phyloP scores from a whole-genome alignment of 2,329 filamentous ascomycete species.

The Colletotrichum limetticola region DNA sequence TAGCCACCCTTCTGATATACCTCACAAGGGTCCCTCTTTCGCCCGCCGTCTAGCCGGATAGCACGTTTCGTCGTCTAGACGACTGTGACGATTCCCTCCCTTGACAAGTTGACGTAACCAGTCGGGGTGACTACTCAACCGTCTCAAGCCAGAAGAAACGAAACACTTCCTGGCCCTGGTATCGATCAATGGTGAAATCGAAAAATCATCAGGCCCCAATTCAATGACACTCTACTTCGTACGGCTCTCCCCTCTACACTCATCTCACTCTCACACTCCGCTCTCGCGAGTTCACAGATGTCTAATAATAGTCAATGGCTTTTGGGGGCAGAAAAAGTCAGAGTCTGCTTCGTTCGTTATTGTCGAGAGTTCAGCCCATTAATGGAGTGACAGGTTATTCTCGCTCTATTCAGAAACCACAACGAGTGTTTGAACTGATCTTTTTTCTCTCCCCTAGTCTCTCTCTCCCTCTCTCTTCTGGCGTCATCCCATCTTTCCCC shows the following conservation, averaged over 20 bases:
- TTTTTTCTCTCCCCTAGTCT: not conserved
- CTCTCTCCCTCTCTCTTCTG: not conserved
- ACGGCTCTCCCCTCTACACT: too few relatives aligned
- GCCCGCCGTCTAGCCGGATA: not conserved
- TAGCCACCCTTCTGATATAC: constrained; percentile 19
- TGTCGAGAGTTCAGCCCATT: constrained; percentile 17
- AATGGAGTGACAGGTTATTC: not conserved
- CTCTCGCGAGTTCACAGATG: not conserved
- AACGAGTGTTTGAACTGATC: constrained; percentile 14
- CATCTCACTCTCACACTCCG: not conserved
- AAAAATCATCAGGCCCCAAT: not conserved
- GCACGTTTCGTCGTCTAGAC: constrained; percentile 8
- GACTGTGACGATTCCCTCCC: too few relatives aligned
- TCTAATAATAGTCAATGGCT: constrained; percentile 19
- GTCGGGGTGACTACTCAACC: not conserved
- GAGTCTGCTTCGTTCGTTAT: not conserved
- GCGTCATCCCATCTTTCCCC: constrained; percentile 13
- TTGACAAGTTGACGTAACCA: not conserved
- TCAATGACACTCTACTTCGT: not conserved
- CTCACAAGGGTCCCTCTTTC: constrained; percentile 1
- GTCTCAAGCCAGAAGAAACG: constrained; percentile 8
- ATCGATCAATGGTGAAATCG: not conserved
- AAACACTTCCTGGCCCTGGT: constrained; percentile 10
- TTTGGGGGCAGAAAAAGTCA: not conserved
- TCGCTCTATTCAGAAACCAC: constrained; percentile 1